phyloP scores from a whole-genome alignment of 1,284 basidiomycete genomes.

The Neotropicomus parvogracilis region DNA sequence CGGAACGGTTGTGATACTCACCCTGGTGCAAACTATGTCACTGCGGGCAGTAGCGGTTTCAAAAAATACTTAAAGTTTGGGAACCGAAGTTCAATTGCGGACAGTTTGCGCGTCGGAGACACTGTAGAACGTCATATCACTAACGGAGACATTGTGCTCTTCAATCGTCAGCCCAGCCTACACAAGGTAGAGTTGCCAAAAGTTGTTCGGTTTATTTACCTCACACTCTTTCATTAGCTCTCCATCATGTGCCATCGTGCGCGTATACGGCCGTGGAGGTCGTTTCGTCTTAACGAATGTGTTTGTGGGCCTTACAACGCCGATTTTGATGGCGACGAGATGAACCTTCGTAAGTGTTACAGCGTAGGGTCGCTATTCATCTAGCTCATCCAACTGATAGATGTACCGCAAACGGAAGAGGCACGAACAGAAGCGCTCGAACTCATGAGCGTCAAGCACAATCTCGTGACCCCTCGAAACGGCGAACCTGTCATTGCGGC shows the following conservation, averaged over 20 bases:
- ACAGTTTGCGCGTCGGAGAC: slow-evolving; percentile 79
- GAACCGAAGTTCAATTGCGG: slow-evolving; percentile 72
- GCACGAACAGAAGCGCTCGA: slow-evolving; percentile 96
- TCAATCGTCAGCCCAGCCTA: slow-evolving; percentile 98
- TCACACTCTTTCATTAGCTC: slow-evolving; percentile 50
- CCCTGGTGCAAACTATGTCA: slow-evolving; percentile 95
- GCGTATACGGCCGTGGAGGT: slow-evolving; percentile 93
- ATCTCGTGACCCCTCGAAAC: slow-evolving; percentile 95
- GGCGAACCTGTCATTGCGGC: slow-evolving; percentile 98
- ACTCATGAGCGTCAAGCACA: slow-evolving; percentile 97
- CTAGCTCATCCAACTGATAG: slow-evolving; percentile 38
- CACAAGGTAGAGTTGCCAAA: slow-evolving; percentile 66
- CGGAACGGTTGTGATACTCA: slow-evolving; percentile 90
- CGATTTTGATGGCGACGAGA: slow-evolving; percentile 99
- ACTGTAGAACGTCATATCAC: slow-evolving; percentile 92
- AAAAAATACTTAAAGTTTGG: slow-evolving; percentile 89
- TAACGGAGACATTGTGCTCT: slow-evolving; percentile 96
- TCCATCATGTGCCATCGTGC: slow-evolving; percentile 98
- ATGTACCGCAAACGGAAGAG: slow-evolving; percentile 99
- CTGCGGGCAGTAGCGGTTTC: slow-evolving; percentile 69
- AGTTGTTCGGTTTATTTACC: background rate
- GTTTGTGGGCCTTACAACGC: slow-evolving; percentile 99
- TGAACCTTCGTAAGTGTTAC: slow-evolving; percentile 86
- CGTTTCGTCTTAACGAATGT: slow-evolving; percentile 98
- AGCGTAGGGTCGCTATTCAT: background rate